phyloP scores from a whole-genome alignment of 129 eudicot species.

The Daucus carota region DNA sequence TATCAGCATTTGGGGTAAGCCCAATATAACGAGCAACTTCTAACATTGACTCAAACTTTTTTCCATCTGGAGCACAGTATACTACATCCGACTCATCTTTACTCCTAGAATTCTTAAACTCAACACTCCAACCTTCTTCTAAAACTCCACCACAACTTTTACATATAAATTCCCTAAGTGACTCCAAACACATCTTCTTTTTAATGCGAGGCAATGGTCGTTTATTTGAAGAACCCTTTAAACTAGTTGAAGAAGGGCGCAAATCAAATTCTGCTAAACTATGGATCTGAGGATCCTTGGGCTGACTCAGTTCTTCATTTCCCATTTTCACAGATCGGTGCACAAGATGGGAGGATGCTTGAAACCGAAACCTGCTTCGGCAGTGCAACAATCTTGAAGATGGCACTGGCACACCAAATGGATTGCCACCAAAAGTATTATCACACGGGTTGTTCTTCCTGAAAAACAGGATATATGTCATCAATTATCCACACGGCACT shows the following conservation, averaged over 20 bases:
- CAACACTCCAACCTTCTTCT: slow-evolving; percentile 51
- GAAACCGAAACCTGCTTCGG: slow-evolving; percentile 5
- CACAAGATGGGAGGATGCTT: slow-evolving; percentile 14
- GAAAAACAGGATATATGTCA: slow-evolving; percentile 2
- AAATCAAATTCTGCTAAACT: slow-evolving; percentile 10
- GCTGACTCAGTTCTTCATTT: slow-evolving; percentile 12
- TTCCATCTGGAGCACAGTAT: slow-evolving; percentile 56
- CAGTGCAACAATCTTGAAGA: slow-evolving; percentile 11
- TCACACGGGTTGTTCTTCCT: slow-evolving; percentile 18
- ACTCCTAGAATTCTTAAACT: slow-evolving; percentile 30
- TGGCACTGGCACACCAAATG: slow-evolving; percentile 17
- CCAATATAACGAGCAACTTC: slow-evolving; percentile 55
- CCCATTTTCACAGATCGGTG: slow-evolving; percentile 7
- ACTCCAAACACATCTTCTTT: slow-evolving; percentile 29
- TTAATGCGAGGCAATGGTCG: slow-evolving; percentile 4
- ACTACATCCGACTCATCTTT: slow-evolving; percentile 32
- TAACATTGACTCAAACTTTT: slow-evolving; percentile 37
- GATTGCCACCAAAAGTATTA: slow-evolving; percentile 22
- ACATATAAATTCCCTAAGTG: slow-evolving; percentile 44
- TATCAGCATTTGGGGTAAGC: slow-evolving; percentile 21
- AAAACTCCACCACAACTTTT: slow-evolving; percentile 34
- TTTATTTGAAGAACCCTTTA: neutral
- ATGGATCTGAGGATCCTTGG: neutral
- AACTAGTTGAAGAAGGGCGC: slow-evolving; percentile 3
- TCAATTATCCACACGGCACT: slow-evolving; percentile 8